Percentiles rank a stretch among this genome's conserved stretches.
phyloP scores from a whole-genome alignment of 495 filamentous ascomycete species.

The Aspergillus funiculosus region DNA sequence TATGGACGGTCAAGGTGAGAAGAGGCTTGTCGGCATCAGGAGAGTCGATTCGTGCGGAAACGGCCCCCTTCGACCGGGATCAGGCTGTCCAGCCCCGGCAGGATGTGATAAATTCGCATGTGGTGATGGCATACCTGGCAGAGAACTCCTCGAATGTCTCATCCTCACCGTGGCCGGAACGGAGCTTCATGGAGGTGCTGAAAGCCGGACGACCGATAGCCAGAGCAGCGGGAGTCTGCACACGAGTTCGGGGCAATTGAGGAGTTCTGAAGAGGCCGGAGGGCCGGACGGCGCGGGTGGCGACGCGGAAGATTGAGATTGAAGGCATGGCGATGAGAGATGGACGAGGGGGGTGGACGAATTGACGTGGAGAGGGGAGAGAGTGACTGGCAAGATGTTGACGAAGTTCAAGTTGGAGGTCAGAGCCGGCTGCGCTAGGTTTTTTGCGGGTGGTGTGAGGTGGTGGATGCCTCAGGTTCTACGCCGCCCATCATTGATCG shows the following conservation, averaged over 20 bases:
- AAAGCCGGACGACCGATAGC: conserved; percentile 54
- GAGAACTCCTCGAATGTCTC: conserved; percentile 99
- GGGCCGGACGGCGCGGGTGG: conserved; percentile 61
- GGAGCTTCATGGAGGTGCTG: conserved; percentile 60
- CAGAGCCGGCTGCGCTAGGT: conserved; percentile 31
- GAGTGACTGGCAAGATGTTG: conserved; percentile 30
- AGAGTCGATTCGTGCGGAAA: not conserved
- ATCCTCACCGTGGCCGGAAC: conserved; percentile 62
- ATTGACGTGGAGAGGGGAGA: conserved; percentile 34
- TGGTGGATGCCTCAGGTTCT: conserved; percentile 25
- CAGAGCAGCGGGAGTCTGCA: conserved; percentile 49
- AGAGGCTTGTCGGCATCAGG: conserved; percentile 8
- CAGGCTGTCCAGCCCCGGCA: conserved; percentile 4
- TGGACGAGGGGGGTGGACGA: conserved; percentile 27
- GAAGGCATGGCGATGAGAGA: conserved; percentile 53
- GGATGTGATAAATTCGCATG: conserved; percentile 23
- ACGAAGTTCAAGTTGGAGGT: conserved; percentile 32
- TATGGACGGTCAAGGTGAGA: conserved; percentile 3
- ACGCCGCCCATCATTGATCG: conserved; percentile 14
- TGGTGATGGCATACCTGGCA: conserved; percentile 67
- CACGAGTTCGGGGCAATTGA: conserved; percentile 55
- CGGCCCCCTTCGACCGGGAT: conserved; percentile 12
- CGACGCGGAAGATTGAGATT: conserved; percentile 61
- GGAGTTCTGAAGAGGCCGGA: conserved; percentile 51
- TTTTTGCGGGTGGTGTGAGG: conserved; percentile 49